Evolutionary conservation across 2,329 filamentous ascomycete species (phyloP), one percentile per base, ranked within the genome.

Genomic region (Clonostachys sp.): DNA sequence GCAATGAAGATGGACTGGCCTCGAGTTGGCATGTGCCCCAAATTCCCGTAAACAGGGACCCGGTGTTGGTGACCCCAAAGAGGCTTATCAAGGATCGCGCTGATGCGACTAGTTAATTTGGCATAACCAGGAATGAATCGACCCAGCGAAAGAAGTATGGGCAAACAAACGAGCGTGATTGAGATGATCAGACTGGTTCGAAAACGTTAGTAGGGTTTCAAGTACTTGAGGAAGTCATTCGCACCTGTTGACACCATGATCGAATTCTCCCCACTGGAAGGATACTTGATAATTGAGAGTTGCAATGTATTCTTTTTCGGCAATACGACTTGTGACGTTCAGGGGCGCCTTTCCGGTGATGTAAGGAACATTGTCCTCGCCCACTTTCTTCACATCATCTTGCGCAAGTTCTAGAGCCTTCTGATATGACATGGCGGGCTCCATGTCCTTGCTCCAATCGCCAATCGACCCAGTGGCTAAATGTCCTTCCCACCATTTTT

Each of bases 241-340:
- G 30, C 30, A 46, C 44, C 44, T 46, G 18, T 40, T 46, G n/a
- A 13, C 17, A 12, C 44, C 44, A 17, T 46, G 44, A 20, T 46
- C 44, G 14, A 46, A 40, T 30, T 46, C 44, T 17, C 44, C 44
- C 44, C 44, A 46, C 17, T 80, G 75, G 39, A 78, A 77, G 47
- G 77, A 73, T 10, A 71, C 55, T 63, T 76, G 71, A 45, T 74
- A 74, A 51, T 73, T 78, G 61, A 79, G 80, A 54, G 77, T 57
- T 12, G 55, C 46, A 47, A 61, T 57, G 61, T 61, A 68, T 41
- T 61, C 57, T 12, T 51, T 46, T 4, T 54, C 48, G 1, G 42
- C 39, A 10, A 68, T 50, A 34, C 64, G 57, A 49, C 63, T 66
- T 6, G 64, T 66, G 5, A 51, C 53, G 34, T 68, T 62, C 16